Conservation (phyloP, 208 protist species). For the Tritrichomonas musculus region DNA sequence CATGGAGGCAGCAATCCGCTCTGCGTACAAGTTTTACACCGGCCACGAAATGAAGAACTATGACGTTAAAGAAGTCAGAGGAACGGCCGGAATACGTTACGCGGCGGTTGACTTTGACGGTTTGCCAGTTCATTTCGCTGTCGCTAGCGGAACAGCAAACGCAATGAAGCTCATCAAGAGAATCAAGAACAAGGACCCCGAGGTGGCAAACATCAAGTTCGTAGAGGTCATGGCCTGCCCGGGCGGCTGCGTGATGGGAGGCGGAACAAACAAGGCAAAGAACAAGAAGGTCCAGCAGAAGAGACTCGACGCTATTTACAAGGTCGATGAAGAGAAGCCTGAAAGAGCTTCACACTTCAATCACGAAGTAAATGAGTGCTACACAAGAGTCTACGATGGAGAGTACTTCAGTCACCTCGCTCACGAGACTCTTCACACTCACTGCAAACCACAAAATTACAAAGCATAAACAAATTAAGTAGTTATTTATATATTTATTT, state of each 20-base stretch:
- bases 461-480: background rate
- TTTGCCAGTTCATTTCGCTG: background rate
- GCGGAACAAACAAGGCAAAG: background rate
- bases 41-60: background rate
- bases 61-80: slow-evolving; percentile 31
- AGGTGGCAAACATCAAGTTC: background rate
- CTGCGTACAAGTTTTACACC: background rate
- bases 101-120: slow-evolving; percentile 27
- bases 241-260: background rate
- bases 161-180: background rate
- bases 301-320: background rate
- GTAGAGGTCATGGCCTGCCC: background rate
- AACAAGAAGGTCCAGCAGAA: background rate
- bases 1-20: slow-evolving; percentile 50
- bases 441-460: background rate
- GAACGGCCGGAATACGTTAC: slow-evolving; percentile 32
- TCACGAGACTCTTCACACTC: background rate
- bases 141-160: background rate
- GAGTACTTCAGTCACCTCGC: background rate
- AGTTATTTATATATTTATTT: background rate
- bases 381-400: background rate
- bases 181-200: background rate
- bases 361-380: background rate
- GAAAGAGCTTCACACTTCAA: background rate
- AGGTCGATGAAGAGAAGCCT: background rate